These are phyloP conservation scores for Vicia villosa DNA, from an alignment of 306 rosid species.

Conservation along the genomic window DNA sequence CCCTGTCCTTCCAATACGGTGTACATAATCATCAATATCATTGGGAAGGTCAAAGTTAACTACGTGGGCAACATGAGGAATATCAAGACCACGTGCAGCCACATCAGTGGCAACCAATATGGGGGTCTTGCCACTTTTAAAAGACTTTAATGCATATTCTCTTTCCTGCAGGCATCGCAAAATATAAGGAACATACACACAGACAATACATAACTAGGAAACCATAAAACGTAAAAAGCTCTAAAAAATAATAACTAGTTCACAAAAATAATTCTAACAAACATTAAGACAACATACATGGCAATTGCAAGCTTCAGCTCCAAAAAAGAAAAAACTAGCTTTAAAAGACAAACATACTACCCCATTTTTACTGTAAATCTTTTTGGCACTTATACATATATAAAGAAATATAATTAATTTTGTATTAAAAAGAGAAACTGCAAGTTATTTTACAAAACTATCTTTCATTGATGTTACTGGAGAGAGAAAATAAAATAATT, in stretches of 20 bases:
- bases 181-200: constrained; percentile 2
- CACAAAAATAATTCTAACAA: background rate
- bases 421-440: too few relatives aligned
- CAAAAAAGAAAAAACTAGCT: too few relatives aligned
- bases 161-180: constrained; percentile 69
- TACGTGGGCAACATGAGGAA: constrained; percentile 89
- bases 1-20: constrained; percentile 92
- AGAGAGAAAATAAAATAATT: too few relatives aligned
- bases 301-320: too few relatives aligned
- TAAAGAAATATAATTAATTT: too few relatives aligned
- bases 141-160: constrained; percentile 74
- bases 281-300: background rate
- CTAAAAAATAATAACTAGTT: background rate
- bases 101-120: constrained; percentile 95
- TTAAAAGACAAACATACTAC: too few relatives aligned
- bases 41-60: constrained; percentile 92
- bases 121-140: constrained; percentile 84
- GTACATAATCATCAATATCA: constrained; percentile 92
- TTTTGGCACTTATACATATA: too few relatives aligned
- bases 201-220: background rate
- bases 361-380: too few relatives aligned
- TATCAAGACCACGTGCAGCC: constrained; percentile 94
- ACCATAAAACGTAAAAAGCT: background rate
- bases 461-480: too few relatives aligned
- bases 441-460: too few relatives aligned